A percentile compares a stretch with the other conserved stretches of the same genome.
Evolutionary conservation across 257 asterid genomes (phyloP).

Genomic region (Datura wrightii): DNA sequence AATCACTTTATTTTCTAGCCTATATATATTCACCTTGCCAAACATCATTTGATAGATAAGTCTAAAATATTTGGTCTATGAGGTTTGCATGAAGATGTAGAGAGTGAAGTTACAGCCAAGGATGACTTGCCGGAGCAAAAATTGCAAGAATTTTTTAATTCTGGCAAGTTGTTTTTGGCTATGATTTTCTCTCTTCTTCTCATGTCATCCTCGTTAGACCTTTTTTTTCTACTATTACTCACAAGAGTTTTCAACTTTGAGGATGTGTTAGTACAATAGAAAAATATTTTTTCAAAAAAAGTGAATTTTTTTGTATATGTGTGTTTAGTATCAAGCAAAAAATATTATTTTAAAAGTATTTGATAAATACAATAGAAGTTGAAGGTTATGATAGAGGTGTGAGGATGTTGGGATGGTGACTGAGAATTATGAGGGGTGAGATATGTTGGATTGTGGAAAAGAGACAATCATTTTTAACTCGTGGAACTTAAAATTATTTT

Average conservation of each 20-base stretch:
- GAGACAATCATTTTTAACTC: too few species aligned
- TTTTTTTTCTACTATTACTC: not conserved
- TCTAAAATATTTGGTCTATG: conserved; percentile 8
- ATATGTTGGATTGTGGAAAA: too few species aligned
- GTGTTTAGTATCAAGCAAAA: too few species aligned
- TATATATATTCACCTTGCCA: conserved; percentile 9
- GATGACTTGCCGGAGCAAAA: conserved; percentile 60
- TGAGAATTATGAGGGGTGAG: too few species aligned
- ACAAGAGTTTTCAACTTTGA: not conserved
- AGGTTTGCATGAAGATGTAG: conserved; percentile 48
- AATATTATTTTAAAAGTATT: too few species aligned
- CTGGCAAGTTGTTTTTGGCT: conserved; percentile 59
- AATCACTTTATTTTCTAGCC: not conserved
- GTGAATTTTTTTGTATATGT: too few species aligned
- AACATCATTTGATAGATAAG: conserved; percentile 10
- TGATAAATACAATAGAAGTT: too few species aligned
- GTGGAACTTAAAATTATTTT: too few species aligned
- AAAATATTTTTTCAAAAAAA: not conserved
- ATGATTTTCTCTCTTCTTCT: conserved; percentile 46
- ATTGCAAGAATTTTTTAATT: not conserved
- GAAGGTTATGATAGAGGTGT: too few species aligned
- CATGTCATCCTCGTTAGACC: conserved; percentile 46
- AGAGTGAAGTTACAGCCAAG: conserved; percentile 62
- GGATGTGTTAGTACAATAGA: not conserved
- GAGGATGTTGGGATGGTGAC: too few species aligned